Conservation (phyloP, 2,329 filamentous ascomycete genomes). For the Pseudogymnoascus pannorum region DNA sequence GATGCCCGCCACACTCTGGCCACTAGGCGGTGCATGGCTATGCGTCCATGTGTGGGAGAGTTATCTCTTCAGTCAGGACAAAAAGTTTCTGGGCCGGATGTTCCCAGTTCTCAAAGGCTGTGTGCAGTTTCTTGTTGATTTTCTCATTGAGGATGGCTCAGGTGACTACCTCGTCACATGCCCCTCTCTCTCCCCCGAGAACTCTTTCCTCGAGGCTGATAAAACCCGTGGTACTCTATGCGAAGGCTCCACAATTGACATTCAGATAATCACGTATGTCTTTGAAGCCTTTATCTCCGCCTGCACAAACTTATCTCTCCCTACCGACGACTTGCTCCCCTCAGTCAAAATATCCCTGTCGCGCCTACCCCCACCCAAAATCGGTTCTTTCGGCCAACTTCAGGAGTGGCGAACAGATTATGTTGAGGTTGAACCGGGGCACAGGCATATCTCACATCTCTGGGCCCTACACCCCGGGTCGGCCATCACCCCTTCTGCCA, state of each 20-base stretch:
- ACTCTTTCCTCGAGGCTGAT: conserved; percentile 24
- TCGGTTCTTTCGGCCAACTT: conserved; percentile 30
- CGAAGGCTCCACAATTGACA: conserved; percentile 41
- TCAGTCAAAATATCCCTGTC: conserved; percentile 9
- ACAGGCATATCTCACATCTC: conserved; percentile 39
- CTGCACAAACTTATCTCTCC: conserved; percentile 16
- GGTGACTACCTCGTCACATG: conserved; percentile 29
- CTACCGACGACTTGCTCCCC: conserved; percentile 27
- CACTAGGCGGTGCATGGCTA: conserved; percentile 36
- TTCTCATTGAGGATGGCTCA: conserved; percentile 26
- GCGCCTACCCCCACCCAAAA: conserved; percentile 20
- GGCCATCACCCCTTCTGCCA: conserved; percentile 31
- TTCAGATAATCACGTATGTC: conserved; percentile 35
- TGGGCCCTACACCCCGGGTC: conserved; percentile 37
- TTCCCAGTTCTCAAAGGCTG: conserved; percentile 28
- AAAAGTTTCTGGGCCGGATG: conserved; percentile 23
- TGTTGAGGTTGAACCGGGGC: conserved; percentile 34
- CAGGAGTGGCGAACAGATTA: conserved; percentile 37
- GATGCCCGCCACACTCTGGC: conserved; percentile 32
- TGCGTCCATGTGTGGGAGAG: conserved; percentile 34
- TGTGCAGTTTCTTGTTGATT: conserved; percentile 30
- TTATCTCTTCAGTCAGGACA: conserved; percentile 31
- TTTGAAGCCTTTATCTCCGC: conserved; percentile 27
- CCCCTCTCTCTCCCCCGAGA: conserved; percentile 35
- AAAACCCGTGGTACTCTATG: conserved; percentile 29